Base-by-base conservation (phyloP, 306 rosid genomes). In the Rosa persica region DNA sequence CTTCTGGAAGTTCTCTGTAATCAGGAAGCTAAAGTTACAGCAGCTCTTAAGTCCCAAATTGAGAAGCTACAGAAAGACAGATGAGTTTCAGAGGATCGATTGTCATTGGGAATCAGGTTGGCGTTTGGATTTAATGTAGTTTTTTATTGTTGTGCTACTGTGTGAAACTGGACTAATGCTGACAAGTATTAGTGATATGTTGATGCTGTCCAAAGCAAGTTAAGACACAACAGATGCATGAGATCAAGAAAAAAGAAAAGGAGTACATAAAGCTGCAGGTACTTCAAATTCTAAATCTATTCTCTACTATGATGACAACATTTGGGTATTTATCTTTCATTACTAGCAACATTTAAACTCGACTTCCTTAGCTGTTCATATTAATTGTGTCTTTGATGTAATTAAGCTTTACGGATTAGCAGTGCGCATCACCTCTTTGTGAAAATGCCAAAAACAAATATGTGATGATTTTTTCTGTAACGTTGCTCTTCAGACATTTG, bases 231-330 rank as follows among this genome's bases (percentile, higher is more conserved):
- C 98, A 95, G 79, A 58, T 95, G 70, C 98, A 95, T 74, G 98
- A 95, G 92, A 86, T 88, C 93, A 95, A 95, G 92, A 95, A 95
- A 87, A 95, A 92, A 74, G 97, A 92, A 91, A 95, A 95, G 83
- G 98, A 95, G 80, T 95, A 95, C 82, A 87, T 92, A 68, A 95
- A 95, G 84, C 85, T 95, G 92, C 98, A 94, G 96, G 98, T 94
- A 71, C 55, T 76, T 60, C 66, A 71, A 60, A 22, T 77, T 82
- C 74, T 62, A 23, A 58, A 3, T 43, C 25, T 30, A 43, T 73
- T 79, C 57, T 40, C 12, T 76, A 34, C 27, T 47, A 39, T 44
- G 62, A 67, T 67, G 78, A 64, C 76, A 64, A 13, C 66, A 16
- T 70, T 76, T 55, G 67, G 71, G 57, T 74, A 72, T 73, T 74